A percentile compares a stretch with the other conserved stretches of the same genome.
Evolutionary conservation across 73 alveolate genomes (phyloP).

Genomic region (Paramecium bursaria): DNA sequence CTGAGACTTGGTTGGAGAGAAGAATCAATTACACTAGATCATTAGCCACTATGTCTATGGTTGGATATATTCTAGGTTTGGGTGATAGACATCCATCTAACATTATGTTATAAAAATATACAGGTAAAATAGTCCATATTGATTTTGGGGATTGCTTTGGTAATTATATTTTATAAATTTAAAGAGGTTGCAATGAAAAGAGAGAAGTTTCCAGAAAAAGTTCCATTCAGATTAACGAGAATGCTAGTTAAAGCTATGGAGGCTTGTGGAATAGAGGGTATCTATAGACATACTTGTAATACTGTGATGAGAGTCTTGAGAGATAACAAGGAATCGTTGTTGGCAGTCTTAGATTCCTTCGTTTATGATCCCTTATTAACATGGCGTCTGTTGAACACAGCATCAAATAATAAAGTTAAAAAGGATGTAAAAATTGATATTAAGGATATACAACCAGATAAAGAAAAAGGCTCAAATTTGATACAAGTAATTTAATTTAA

Average conservation of each 20-base stretch:
- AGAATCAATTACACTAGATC: slow-evolving; percentile 97
- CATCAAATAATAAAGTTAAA: slow-evolving; percentile 85
- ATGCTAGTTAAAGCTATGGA: slow-evolving; percentile 99
- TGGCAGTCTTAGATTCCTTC: slow-evolving; percentile 98
- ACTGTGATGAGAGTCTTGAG: slow-evolving; percentile 95
- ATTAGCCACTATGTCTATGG: slow-evolving; percentile 97
- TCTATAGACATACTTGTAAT: slow-evolving; percentile 96
- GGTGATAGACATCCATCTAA: slow-evolving; percentile 99
- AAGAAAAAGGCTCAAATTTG: background rate
- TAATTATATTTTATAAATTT: background rate
- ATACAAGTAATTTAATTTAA: background rate
- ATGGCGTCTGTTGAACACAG: slow-evolving; percentile 84
- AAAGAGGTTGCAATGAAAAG: slow-evolving; percentile 96
- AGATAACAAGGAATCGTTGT: slow-evolving; percentile 93
- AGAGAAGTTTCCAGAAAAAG: slow-evolving; percentile 98
- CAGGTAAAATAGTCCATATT: slow-evolving; percentile 95
- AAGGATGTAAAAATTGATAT: slow-evolving; percentile 34
- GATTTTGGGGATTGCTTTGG: slow-evolving; percentile 99
- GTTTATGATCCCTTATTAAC: slow-evolving; percentile 97
- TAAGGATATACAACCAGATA: slow-evolving; percentile 17
- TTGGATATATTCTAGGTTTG: slow-evolving; percentile 98
- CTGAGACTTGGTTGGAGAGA: slow-evolving; percentile 97
- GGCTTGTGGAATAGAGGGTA: slow-evolving; percentile 98
- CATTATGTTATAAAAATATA: slow-evolving; percentile 94
- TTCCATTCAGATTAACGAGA: slow-evolving; percentile 99